Conservation (phyloP, 768 basidiomycete genomes). For the Xerocomus spinulosus region DNA sequence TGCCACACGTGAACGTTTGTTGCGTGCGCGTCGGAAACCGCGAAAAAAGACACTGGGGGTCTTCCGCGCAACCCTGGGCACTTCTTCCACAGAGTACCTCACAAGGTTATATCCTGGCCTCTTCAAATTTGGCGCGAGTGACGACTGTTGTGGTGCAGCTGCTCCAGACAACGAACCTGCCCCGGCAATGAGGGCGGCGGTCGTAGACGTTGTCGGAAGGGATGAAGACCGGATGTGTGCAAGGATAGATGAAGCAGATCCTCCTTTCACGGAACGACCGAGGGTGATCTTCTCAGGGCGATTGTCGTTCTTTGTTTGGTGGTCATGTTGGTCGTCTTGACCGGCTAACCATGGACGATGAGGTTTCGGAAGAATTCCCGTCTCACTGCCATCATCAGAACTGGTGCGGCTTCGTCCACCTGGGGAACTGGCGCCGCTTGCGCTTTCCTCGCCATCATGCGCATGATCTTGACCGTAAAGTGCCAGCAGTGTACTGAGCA, state of each 20-base stretch:
- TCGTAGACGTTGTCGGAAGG: constrained; percentile 16
- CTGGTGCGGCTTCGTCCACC: constrained; percentile 17
- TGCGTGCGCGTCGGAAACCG: constrained; percentile 7
- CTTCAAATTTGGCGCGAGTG: constrained; percentile 54
- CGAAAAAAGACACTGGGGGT: constrained; percentile 2
- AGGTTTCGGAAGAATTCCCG: constrained; percentile 14
- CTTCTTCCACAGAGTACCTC: constrained; percentile 38
- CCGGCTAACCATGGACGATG: constrained; percentile 20
- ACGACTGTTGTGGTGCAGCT: constrained; percentile 46
- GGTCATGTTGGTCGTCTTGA: constrained; percentile 3
- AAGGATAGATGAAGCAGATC: constrained; percentile 27
- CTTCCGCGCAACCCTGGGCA: not conserved
- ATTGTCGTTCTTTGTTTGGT: constrained; percentile 1
- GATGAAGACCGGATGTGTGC: constrained; percentile 16
- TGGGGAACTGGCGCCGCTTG: constrained; percentile 20
- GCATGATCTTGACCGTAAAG: constrained; percentile 44
- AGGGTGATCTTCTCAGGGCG: constrained; percentile 5
- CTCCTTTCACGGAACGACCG: constrained; percentile 16
- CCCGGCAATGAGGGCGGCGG: constrained; percentile 64
- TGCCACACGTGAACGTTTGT: constrained; percentile 11
- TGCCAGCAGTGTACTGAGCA: constrained; percentile 61
- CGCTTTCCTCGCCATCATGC: constrained; percentile 27
- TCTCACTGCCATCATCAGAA: constrained; percentile 20
- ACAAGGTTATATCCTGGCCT: constrained; percentile 63
- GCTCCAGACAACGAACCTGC: constrained; percentile 62